Evolutionary conservation across 495 filamentous ascomycete species (phyloP).

Genomic region (Cairneyella variabilis): DNA sequence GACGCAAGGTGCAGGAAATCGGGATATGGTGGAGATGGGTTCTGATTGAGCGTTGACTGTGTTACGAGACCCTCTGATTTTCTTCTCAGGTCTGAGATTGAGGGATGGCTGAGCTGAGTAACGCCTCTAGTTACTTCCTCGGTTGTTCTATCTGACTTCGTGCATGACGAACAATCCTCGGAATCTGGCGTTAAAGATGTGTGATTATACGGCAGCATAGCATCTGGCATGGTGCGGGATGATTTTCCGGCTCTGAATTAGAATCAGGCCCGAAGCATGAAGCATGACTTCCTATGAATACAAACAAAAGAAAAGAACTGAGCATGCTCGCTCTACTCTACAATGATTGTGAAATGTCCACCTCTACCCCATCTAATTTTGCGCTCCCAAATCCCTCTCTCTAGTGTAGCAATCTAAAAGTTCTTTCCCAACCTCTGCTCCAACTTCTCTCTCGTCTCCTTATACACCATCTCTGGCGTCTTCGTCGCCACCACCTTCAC

Average conservation of each 20-base stretch:
- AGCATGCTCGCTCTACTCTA: conserved; percentile 10
- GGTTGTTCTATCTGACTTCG: too few species aligned
- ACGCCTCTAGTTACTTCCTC: too few species aligned
- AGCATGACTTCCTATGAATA: neutral
- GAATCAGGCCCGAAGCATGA: conserved; percentile 25
- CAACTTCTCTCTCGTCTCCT: conserved; percentile 47
- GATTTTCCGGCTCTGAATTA: neutral
- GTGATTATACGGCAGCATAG: conserved; percentile 23
- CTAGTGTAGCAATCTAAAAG: conserved; percentile 24
- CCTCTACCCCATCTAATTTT: neutral
- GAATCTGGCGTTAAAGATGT: conserved; percentile 20
- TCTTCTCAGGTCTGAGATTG: too few species aligned
- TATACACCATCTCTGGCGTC: conserved; percentile 70
- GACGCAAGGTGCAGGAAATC: conserved; percentile 19
- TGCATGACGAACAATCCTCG: too few species aligned
- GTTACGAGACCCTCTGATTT: neutral
- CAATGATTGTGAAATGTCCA: neutral
- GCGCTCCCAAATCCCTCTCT: neutral
- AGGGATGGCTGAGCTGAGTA: too few species aligned
- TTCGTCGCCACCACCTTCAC: conserved; percentile 69
- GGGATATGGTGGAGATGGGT: conserved; percentile 28
- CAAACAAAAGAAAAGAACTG: conserved; percentile 18
- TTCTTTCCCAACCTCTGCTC: conserved; percentile 24
- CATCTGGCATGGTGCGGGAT: conserved; percentile 27
- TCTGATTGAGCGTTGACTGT: conserved; percentile 22